A percentile compares a stretch with the other conserved stretches of the same genome.
Conservation (phyloP, 2,329 filamentous ascomycete species). For the Colletotrichum godetiae region DNA sequence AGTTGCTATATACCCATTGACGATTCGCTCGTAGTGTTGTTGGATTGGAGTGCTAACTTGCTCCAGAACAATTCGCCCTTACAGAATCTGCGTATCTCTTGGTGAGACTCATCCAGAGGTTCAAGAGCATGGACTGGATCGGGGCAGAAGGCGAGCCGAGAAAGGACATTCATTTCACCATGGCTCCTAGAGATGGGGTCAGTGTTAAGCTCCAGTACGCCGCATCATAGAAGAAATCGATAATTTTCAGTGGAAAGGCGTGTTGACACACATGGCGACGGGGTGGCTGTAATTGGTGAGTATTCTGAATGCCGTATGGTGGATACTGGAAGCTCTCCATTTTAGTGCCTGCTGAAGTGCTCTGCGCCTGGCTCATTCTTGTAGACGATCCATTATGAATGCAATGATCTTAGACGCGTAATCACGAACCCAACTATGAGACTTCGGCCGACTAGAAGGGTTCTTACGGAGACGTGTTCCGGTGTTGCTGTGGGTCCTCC, state of each 20-base stretch:
- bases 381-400: too few relatives aligned
- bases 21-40: not conserved
- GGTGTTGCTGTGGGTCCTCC: too few relatives aligned
- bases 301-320: not conserved
- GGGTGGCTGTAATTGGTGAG: not conserved
- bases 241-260: not conserved
- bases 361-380: too few relatives aligned
- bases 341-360: too few relatives aligned
- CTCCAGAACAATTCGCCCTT: constrained; percentile 43
- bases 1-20: constrained; percentile 37
- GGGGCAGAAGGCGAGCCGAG: constrained; percentile 23
- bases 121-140: constrained; percentile 36
- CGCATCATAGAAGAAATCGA: not conserved
- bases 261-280: not conserved
- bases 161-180: constrained; percentile 26
- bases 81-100: constrained; percentile 46
- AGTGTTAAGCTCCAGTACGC: constrained; percentile 7
- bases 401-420: too few relatives aligned
- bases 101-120: constrained; percentile 46
- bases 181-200: constrained; percentile 24
- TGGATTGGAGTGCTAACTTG: not conserved
- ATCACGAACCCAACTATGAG: too few relatives aligned
- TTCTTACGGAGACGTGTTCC: too few relatives aligned
- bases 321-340: too few relatives aligned
- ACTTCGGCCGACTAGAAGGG: too few relatives aligned